Evolutionary conservation across 2,329 filamentous ascomycete species (phyloP), one percentile per base, ranked within the genome.

Genomic region (Parastagonospora nodorum): DNA sequence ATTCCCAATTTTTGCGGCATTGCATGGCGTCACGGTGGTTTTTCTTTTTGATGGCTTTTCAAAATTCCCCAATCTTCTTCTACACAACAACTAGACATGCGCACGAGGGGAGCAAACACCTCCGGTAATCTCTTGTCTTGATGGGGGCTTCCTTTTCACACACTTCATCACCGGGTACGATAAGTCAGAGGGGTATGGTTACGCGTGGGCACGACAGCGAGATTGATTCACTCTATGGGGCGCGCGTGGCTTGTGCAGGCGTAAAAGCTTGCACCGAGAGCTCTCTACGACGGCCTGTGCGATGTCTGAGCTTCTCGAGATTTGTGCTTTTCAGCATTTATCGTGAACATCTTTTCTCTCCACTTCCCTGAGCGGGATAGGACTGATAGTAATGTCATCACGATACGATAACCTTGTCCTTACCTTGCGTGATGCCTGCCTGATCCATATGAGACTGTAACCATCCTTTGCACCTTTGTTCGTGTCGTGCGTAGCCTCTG

Each of bases 1-100:
- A 54, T 63, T 58, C 60, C 56, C 49, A 50, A 45, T 42, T 60
- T 62, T 60, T 72, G 69, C 71, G 71, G 71, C 71, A 74, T 74
- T 72, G 71, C 71, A 72, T 63, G 71, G 71, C 62, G 71, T 74
- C 61, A 52, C 48, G 67, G 66, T 58, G 54, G 63, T 58, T 59
- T 60, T 58, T 51, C 44, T 56, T 58, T 57, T 51, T 32, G 32
- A 55, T 39, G 30, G 51, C 46, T 58, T 60, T 64, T 59, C 52
- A 60, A 69, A 71, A 60, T 59, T 58, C 52, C 51, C 52, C 53
- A 69, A 62, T 60, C 59, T 59, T 48, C 51, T 54, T 61, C 51
- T 51, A 61, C 55, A 62, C 60, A 60, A 64, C 58, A 60, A 64
- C 58, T 68, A 68, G 67, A 71, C 63, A 66, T 64, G 55, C 62